Conservation (phyloP, 1,284 basidiomycete genomes). For the Pseudozyma pruni region DNA sequence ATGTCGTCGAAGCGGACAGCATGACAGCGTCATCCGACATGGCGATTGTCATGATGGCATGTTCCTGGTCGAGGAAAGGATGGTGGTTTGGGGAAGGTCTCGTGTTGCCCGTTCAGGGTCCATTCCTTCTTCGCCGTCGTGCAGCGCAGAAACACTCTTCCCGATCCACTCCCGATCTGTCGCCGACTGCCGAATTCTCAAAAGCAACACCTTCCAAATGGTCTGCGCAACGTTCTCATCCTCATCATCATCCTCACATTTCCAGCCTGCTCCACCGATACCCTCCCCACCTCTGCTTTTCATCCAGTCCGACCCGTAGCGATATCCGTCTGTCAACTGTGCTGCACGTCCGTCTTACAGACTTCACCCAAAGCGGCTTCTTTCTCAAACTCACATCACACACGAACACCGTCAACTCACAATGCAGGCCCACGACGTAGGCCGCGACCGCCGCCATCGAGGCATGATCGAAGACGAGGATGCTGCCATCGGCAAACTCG, state of each 20-base stretch:
- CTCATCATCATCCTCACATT: not conserved
- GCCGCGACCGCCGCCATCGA: constrained; percentile 45
- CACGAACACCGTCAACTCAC: too few relatives aligned
- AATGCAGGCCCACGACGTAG: constrained; percentile 38
- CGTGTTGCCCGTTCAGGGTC: not conserved
- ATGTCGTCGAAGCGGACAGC: not conserved
- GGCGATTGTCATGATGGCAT: constrained; percentile 19
- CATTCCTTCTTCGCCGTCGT: not conserved
- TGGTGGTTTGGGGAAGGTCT: not conserved
- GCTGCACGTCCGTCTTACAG: too few relatives aligned
- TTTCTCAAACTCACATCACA: too few relatives aligned
- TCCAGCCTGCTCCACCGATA: too few relatives aligned
- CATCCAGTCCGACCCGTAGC: too few relatives aligned
- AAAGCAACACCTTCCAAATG: not conserved
- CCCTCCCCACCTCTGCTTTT: too few relatives aligned
- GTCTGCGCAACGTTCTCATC: not conserved
- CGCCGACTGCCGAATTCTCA: too few relatives aligned
- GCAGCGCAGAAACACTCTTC: too few relatives aligned
- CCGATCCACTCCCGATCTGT: too few relatives aligned
- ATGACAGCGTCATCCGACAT: not conserved
- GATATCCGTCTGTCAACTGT: too few relatives aligned
- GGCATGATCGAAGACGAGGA: constrained; percentile 55
- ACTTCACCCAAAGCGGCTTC: too few relatives aligned
- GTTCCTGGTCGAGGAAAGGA: not conserved
- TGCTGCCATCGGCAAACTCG: constrained; percentile 53